phyloP scores from a whole-genome alignment of 768 basidiomycete species.

The Leccinum uliginosum region DNA sequence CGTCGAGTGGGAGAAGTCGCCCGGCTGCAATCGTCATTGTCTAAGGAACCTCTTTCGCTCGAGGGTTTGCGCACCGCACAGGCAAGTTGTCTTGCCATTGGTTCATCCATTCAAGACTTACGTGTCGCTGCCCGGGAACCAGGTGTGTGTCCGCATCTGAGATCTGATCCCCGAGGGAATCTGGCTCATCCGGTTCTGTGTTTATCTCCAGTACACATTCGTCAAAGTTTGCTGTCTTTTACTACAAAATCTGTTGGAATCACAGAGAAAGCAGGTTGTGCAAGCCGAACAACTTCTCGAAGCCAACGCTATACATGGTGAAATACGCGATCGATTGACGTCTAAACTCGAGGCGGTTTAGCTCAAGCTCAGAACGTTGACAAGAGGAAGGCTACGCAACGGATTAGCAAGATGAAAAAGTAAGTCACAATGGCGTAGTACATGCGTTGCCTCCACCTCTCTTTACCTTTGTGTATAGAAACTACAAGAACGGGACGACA shows the following conservation, averaged over 20 bases:
- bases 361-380: slow-evolving; percentile 20
- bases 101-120: slow-evolving; percentile 10
- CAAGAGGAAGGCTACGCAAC: no score
- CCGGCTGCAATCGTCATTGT: slow-evolving; percentile 21
- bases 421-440: no score
- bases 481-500: no score
- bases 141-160: slow-evolving; percentile 34
- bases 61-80: slow-evolving; percentile 60
- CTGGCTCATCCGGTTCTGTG: slow-evolving; percentile 3
- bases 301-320: slow-evolving; percentile 29
- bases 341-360: slow-evolving; percentile 35
- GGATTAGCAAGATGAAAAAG: no score
- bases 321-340: slow-evolving; percentile 28
- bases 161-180: slow-evolving; percentile 3
- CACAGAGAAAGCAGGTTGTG: slow-evolving; percentile 38
- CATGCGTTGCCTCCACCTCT: no score
- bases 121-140: slow-evolving; percentile 37
- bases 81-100: slow-evolving; percentile 32
- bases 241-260: slow-evolving; percentile 47
- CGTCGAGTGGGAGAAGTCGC: slow-evolving; percentile 49
- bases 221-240: slow-evolving; percentile 46
- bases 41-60: slow-evolving; percentile 26
- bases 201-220: slow-evolving; percentile 41
- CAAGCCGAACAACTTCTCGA: slow-evolving; percentile 32
- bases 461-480: no score